Evolutionary conservation across 139 green algal genomes (phyloP).

Genomic region (Chlamydomonas sp.): DNA sequence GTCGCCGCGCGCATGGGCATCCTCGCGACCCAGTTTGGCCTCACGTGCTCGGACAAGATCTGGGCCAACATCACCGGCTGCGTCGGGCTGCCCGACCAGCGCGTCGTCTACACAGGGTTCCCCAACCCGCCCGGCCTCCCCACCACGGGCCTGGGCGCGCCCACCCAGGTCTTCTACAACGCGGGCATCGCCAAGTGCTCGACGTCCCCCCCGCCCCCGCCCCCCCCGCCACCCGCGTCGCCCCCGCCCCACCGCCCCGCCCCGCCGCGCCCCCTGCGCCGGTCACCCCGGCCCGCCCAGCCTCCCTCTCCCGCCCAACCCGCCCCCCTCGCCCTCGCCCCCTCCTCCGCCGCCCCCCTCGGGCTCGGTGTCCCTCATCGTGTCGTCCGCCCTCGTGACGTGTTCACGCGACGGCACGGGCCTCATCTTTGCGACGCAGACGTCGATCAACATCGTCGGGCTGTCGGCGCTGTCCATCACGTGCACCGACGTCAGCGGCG

Average conservation of each 20-base stretch:
- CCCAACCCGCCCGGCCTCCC: background rate
- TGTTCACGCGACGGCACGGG: background rate
- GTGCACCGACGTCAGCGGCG: too few species aligned
- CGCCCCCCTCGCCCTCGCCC: background rate
- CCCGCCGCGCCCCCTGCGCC: background rate
- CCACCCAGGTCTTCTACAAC: background rate
- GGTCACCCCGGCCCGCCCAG: background rate
- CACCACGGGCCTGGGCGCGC: background rate
- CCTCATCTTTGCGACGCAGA: background rate
- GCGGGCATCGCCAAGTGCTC: background rate
- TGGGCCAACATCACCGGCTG: conserved; percentile 5
- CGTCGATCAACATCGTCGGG: background rate
- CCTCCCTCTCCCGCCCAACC: background rate
- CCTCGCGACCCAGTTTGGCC: background rate
- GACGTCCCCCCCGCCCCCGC: background rate
- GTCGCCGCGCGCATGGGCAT: background rate
- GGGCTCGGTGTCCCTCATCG: background rate
- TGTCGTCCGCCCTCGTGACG: background rate
- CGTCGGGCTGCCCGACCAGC: too few species aligned
- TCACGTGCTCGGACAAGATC: conserved; percentile 5
- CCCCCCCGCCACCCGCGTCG: background rate
- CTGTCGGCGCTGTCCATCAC: too few species aligned
- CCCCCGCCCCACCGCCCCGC: background rate
- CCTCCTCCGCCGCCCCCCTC: conserved; percentile 1
- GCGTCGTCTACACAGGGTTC: too few species aligned